Conservation (phyloP, 1,284 basidiomycete genomes). For the Agroathelia rolfsii region DNA sequence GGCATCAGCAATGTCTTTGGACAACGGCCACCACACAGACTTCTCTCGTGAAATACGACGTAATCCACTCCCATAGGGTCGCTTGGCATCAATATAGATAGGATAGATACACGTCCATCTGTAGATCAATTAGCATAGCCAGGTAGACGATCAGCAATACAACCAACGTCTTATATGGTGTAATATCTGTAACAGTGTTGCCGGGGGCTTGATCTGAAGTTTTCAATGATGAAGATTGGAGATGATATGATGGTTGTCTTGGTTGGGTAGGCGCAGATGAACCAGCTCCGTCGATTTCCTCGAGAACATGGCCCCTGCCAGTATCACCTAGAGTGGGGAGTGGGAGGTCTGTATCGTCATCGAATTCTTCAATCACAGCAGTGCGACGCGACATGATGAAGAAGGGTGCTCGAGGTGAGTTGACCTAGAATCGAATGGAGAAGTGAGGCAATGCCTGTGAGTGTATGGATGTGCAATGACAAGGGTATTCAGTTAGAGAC, state of each 20-base stretch:
- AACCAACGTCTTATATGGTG: constrained; percentile 68
- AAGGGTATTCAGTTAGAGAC: too few relatives aligned
- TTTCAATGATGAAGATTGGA: constrained; percentile 30
- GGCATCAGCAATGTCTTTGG: constrained; percentile 85
- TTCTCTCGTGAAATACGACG: constrained; percentile 74
- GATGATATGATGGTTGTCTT: too few relatives aligned
- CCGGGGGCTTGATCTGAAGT: constrained; percentile 22
- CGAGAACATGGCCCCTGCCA: constrained; percentile 66
- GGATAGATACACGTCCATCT: constrained; percentile 96
- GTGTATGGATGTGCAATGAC: too few relatives aligned
- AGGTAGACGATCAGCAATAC: too few relatives aligned
- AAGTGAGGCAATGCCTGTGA: too few relatives aligned
- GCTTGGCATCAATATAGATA: constrained; percentile 94
- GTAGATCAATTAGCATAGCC: constrained; percentile 10
- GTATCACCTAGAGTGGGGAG: constrained; percentile 58
- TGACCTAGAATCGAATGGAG: too few relatives aligned
- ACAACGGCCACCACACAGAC: constrained; percentile 87
- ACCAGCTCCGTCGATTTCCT: constrained; percentile 42
- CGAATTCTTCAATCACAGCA: constrained; percentile 64
- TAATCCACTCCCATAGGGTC: constrained; percentile 73
- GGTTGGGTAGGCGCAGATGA: constrained; percentile 6
- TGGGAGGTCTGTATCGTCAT: constrained; percentile 83
- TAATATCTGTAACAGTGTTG: constrained; percentile 55
- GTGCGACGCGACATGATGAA: constrained; percentile 54
- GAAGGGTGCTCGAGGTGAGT: constrained; percentile 2